Conservation (phyloP, 345 rosid species). For the Ceriops tagal region DNA sequence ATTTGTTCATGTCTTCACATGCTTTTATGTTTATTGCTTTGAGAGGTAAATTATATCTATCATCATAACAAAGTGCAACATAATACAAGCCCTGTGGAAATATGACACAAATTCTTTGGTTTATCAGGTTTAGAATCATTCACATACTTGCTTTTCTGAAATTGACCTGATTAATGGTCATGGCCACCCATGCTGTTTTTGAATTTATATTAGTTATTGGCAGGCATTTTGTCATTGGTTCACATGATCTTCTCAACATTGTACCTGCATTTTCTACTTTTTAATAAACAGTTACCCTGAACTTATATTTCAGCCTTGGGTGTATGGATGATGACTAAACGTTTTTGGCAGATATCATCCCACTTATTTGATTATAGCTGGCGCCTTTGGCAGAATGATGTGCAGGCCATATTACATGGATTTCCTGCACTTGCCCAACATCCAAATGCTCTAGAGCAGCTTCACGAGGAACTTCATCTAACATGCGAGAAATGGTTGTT, state of each 20-base stretch:
- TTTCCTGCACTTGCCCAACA: conserved; percentile 59
- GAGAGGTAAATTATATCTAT: neutral
- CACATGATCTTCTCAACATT: neutral
- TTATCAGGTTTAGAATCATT: no score
- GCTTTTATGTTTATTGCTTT: neutral
- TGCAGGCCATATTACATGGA: conserved; percentile 72
- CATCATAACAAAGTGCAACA: neutral
- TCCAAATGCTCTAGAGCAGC: conserved; percentile 51
- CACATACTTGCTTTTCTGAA: no score
- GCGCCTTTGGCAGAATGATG: conserved; percentile 96
- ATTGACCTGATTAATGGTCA: no score
- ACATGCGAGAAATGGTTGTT: conserved; percentile 92
- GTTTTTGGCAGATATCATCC: conserved; percentile 74
- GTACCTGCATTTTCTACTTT: no score
- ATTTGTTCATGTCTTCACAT: neutral
- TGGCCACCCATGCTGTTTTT: neutral
- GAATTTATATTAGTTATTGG: neutral
- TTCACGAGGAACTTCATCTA: conserved; percentile 74
- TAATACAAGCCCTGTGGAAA: no score
- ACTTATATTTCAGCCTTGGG: no score
- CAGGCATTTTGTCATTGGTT: neutral
- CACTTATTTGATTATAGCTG: conserved; percentile 81
- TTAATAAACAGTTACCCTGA: no score
- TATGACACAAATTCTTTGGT: no score
- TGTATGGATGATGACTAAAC: neutral